Conservation (phyloP, 73 alveolate genomes). For the Paramecium octaurelia region DNA sequence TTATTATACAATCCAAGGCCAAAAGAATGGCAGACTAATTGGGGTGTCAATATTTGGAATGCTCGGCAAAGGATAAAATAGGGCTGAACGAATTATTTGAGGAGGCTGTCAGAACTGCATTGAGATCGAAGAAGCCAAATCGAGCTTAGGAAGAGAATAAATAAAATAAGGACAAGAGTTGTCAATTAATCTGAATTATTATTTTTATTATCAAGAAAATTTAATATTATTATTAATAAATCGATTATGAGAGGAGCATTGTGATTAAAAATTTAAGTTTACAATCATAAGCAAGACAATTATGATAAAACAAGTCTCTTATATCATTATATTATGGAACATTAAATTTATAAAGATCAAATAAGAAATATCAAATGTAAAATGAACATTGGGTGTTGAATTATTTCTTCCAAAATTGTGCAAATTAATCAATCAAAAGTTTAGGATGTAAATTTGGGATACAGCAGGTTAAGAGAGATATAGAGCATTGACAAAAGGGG, state of each 20-base stretch:
- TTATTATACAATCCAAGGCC: background rate
- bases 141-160: background rate
- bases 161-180: background rate
- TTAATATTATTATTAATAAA: background rate
- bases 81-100: constrained; percentile 43
- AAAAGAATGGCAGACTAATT: background rate
- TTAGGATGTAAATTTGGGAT: constrained; percentile 87
- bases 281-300: background rate
- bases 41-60: constrained; percentile 30
- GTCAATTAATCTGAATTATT: background rate
- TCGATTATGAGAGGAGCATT: background rate
- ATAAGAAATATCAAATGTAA: background rate
- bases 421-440: background rate
- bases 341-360: background rate
- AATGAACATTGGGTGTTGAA: constrained; percentile 4
- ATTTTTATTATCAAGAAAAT: background rate
- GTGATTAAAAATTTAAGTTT: background rate
- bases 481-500: constrained; percentile 58
- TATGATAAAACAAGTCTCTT: background rate
- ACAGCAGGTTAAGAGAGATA: constrained; percentile 87
- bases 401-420: background rate
- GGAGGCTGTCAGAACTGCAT: background rate
- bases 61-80: constrained; percentile 38
- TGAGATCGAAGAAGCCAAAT: background rate
- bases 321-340: background rate